Evolutionary conservation across 169 alveolate genomes (phyloP).

Genomic region (Plasmodium gaboni): DNA sequence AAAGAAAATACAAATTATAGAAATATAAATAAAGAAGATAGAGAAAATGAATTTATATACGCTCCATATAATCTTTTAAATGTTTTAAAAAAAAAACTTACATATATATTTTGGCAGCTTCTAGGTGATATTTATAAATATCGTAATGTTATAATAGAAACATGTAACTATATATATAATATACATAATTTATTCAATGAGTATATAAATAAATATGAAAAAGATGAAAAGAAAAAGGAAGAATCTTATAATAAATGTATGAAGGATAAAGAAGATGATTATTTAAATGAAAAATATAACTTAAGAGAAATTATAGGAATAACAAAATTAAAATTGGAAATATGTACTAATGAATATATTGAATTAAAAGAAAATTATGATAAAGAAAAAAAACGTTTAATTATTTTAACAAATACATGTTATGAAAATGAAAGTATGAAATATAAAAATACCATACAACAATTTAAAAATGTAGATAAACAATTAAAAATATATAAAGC

Average conservation of each 20-base stretch:
- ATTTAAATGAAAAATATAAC: constrained; percentile 35
- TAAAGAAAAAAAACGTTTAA: constrained; percentile 20
- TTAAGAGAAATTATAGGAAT: constrained; percentile 33
- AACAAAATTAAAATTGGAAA: constrained; percentile 15
- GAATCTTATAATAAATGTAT: neutral
- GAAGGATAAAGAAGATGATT: constrained; percentile 15
- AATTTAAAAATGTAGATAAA: constrained; percentile 19
- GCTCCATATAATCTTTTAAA: neutral
- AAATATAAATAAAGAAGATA: no score
- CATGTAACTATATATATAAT: constrained; percentile 28
- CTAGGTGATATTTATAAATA: constrained; percentile 54
- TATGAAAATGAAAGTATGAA: constrained; percentile 41
- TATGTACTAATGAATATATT: constrained; percentile 25
- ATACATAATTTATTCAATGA: constrained; percentile 4
- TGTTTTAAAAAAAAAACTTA: constrained; percentile 26
- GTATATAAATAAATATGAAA: constrained; percentile 8
- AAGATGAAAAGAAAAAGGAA: neutral
- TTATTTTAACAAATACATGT: constrained; percentile 17
- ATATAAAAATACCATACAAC: constrained; percentile 33
- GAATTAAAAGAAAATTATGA: constrained; percentile 13
- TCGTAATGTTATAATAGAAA: constrained; percentile 25
- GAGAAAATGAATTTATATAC: no score
- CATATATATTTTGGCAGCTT: constrained; percentile 36
- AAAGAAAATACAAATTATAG: no score
- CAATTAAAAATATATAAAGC: constrained; percentile 28